Conservation (phyloP, 2,329 filamentous ascomycete genomes). For the Verticillium dahliae region DNA sequence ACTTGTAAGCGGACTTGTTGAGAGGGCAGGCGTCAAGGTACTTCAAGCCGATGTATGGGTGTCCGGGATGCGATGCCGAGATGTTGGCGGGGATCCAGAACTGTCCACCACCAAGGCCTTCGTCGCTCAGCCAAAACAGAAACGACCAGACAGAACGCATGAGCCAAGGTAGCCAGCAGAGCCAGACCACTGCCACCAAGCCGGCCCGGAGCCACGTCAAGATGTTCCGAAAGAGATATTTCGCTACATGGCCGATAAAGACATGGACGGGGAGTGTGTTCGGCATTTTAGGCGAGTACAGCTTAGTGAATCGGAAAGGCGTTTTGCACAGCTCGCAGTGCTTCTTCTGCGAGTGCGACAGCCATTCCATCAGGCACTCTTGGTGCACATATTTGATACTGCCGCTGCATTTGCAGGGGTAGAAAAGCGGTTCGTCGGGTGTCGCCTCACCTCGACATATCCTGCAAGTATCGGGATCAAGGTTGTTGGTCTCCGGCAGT, state of each 20-base stretch:
- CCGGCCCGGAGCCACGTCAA: conserved; percentile 72
- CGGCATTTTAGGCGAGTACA: conserved; percentile 94
- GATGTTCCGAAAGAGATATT: conserved; percentile 66
- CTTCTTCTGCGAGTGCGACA: conserved; percentile 98
- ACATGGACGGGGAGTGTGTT: conserved; percentile 70
- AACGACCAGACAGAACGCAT: conserved; percentile 91
- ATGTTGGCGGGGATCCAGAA: conserved; percentile 10
- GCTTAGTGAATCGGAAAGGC: conserved; percentile 93
- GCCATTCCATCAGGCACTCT: conserved; percentile 97
- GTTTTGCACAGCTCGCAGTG: conserved; percentile 99
- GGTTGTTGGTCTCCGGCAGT: conserved; percentile 1
- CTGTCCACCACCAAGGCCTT: conserved; percentile 41
- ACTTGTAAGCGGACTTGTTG: not conserved
- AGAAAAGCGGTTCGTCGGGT: conserved; percentile 79
- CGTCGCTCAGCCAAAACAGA: conserved; percentile 92
- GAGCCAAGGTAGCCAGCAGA: conserved; percentile 79
- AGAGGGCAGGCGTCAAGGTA: not conserved
- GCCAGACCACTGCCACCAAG: conserved; percentile 81
- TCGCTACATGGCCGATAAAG: conserved; percentile 70
- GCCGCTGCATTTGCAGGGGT: conserved; percentile 97
- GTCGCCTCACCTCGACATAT: conserved; percentile 92
- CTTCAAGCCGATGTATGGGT: conserved; percentile 20
- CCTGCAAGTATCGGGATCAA: conserved; percentile 77
- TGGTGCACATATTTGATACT: conserved; percentile 99
- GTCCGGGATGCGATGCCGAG: conserved; percentile 18